Base-by-base conservation (phyloP, 2,329 filamentous ascomycete genomes). In the Dactylonectria macrodidyma region DNA sequence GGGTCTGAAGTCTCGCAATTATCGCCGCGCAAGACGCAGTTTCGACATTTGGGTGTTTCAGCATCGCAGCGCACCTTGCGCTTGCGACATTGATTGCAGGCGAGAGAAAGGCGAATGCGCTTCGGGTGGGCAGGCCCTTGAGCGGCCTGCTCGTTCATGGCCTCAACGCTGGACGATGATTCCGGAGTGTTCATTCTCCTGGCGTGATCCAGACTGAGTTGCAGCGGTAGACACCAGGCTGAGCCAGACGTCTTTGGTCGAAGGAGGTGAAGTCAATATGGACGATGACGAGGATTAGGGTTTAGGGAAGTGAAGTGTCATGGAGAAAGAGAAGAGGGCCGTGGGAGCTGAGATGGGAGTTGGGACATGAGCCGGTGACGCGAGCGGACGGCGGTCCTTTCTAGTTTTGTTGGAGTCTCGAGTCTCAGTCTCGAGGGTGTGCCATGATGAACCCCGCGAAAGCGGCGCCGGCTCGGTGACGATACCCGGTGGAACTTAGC, bases 31-130 rank as follows among this genome's bases (percentile, higher is more conserved):
- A 74, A 36, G 8, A 72, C 71, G 30, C 72, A 73, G 44, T 73
- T 73, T n/a, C 67, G 71, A 33, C 72, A 73, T 44, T 74, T 72
- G 12, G 72, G 72, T 19, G 67, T 74, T 50, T 70, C 63, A n/a
- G 72, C 72, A 12, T 73, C 72, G 50, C 72, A 73, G 62, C 72
- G 65, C 12, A 73, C 72, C 54, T 73, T 73, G 30, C 72, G 72
- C 48, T 67, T 74, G 59, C 72, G 72, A 30, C 72, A 73, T 34
- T 67, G 65, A 3, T 56, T 74, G 14, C 72, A 73, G 0, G 72
- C 72, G 6, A 73, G 47, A 3, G 72, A 72, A 48, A 73, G 63
- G 6, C 72, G 69, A 62, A 62, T 56, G 30, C 59, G 59, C 51
- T 62, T 62, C n/a, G 38, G 59, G 26, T 41, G 38, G 59, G 12